phyloP scores from a whole-genome alignment of 1,284 basidiomycete genomes.

The Caloboletus inedulis region DNA sequence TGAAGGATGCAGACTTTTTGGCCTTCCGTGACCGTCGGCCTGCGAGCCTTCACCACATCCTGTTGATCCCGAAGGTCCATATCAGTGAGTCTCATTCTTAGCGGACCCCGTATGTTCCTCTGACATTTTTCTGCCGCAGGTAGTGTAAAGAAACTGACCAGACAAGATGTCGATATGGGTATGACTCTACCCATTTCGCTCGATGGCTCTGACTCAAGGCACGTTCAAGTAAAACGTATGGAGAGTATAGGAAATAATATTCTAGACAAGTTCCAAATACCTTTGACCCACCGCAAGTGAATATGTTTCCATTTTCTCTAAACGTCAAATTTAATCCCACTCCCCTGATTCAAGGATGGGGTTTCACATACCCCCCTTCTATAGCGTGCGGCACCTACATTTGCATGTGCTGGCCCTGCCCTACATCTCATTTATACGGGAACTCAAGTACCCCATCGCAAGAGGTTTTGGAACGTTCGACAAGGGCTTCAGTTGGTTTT shows the following conservation, averaged over 20 bases:
- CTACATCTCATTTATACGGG: conserved; percentile 45
- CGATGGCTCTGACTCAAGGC: neutral
- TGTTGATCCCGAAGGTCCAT: conserved; percentile 28
- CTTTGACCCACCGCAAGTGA: conserved; percentile 45
- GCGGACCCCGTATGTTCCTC: neutral
- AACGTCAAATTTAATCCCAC: neutral
- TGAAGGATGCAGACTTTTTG: conserved; percentile 31
- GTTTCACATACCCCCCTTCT: conserved; percentile 82
- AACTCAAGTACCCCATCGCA: conserved; percentile 59
- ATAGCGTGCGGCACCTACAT: conserved; percentile 77
- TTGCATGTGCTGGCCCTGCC: conserved; percentile 75
- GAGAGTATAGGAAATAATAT: conserved; percentile 52
- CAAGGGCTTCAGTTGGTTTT: conserved; percentile 81
- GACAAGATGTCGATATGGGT: conserved; percentile 28
- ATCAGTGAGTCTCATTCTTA: conserved; percentile 19
- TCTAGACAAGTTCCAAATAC: conserved; percentile 47
- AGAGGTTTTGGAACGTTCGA: conserved; percentile 38
- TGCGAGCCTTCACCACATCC: conserved; percentile 27
- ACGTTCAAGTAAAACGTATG: conserved; percentile 52
- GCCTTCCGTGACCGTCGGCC: conserved; percentile 30
- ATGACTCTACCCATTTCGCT: neutral
- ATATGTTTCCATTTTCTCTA: neutral
- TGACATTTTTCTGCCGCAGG: conserved; percentile 5
- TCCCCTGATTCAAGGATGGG: conserved; percentile 49
- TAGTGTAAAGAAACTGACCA: conserved; percentile 21